Percentiles rank a stretch among this genome's conserved stretches.
Evolutionary conservation across 1,284 basidiomycete genomes (phyloP).

Genomic region (Apiotrichum montevideense): DNA sequence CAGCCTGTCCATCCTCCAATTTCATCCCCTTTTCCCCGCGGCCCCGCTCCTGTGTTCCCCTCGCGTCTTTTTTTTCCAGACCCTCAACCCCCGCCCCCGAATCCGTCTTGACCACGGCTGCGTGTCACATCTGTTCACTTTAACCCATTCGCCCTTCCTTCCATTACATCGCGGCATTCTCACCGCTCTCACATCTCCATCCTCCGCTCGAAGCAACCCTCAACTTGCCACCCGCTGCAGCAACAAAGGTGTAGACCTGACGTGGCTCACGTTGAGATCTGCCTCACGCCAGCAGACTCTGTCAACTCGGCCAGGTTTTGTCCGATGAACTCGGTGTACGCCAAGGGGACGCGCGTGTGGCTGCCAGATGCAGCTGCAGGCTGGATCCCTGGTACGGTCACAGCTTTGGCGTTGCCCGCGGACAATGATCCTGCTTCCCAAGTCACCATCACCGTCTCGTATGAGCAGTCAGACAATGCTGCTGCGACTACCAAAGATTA

Average conservation of each 20-base stretch:
- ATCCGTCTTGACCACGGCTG: too few relatives aligned
- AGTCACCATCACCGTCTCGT: constrained; percentile 31
- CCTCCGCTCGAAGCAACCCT: too few relatives aligned
- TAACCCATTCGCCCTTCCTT: background rate
- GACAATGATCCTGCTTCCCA: constrained; percentile 21
- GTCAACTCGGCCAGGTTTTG: background rate
- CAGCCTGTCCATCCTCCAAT: background rate
- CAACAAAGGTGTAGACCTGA: too few relatives aligned
- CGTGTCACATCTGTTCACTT: background rate
- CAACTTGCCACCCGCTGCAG: too few relatives aligned
- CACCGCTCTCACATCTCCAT: background rate
- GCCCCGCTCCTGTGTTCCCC: background rate
- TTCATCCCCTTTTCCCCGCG: background rate
- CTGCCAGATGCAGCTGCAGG: constrained; percentile 41
- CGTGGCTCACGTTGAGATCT: background rate
- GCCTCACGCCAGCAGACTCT: background rate
- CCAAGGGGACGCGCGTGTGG: constrained; percentile 47
- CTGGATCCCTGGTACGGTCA: constrained; percentile 46
- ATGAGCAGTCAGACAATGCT: constrained; percentile 20
- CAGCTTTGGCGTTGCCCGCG: constrained; percentile 27
- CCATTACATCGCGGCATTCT: background rate
- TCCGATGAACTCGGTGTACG: constrained; percentile 38
- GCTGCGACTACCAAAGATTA: constrained; percentile 24
- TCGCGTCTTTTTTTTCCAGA: background rate
- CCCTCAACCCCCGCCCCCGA: too few relatives aligned